Evolutionary conservation across 495 filamentous ascomycete genomes (phyloP), one percentile per base, ranked within the genome.

Genomic region (Pyrenopolyporus hunteri): DNA sequence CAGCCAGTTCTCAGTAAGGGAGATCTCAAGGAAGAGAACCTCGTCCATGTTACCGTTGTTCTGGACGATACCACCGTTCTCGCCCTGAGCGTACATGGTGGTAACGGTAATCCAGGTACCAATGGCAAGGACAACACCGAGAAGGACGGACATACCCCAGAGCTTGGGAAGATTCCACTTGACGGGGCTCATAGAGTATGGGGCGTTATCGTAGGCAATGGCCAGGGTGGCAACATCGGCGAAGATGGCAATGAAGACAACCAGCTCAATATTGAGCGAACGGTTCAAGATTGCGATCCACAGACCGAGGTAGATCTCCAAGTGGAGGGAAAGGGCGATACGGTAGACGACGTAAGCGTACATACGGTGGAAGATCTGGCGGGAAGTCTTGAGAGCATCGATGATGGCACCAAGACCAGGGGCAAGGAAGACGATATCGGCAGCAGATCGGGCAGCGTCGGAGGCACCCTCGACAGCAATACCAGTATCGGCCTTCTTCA

Each of bases 281-380:
- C 88, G 82, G 80, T 95, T 93, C 69, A 91, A 77, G 63, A 91
- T 89, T 64, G 87, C 87, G 65, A 97, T 96, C 90, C 91, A 94
- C 40, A 94, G 82, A 69, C 91, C 92, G 40, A 96, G 83, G 78
- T 90, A 96, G 69, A 93, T 86, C 75, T 92, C 89, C 72, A 96
- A 80, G 69, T 97, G 92, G 46, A 96, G 83, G 2, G 92, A 95
- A 69, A 97, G 78, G 13, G 92, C 92, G 68, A 97, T 96, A 81
- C 92, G 91, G 80, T 96, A 97, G 63, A 94, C 87, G 67, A 97
- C 90, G 79, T 97, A 97, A 32, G 92, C 88, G 79, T 97, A 93
- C 92, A 97, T 96, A 61, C 92, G 91, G 74, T 95, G 91, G 83
- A 97, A 96, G 70, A 97, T 96, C 72, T 94, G 92, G 68, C 92